Percentiles rank a stretch among this genome's conserved stretches.
phyloP scores from a whole-genome alignment of 2,329 filamentous ascomycete species.

The Aspergillus quadricinctus region DNA sequence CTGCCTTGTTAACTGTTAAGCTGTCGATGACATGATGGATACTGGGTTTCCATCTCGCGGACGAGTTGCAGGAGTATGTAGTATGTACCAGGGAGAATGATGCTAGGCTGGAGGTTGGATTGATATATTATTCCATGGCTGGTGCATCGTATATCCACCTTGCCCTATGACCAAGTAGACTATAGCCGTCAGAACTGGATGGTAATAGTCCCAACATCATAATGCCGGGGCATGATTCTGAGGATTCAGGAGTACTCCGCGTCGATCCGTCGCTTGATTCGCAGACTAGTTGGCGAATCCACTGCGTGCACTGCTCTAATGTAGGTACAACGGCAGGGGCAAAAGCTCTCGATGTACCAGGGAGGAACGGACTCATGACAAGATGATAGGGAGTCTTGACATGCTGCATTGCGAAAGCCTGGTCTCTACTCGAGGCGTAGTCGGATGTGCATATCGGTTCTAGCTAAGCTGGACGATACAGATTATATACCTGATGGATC shows the following conservation, averaged over 20 bases:
- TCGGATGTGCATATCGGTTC: not conserved
- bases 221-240: no score
- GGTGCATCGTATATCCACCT: not conserved
- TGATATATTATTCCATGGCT: not conserved
- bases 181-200: no score
- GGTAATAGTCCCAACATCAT: no score
- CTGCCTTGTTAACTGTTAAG: not conserved
- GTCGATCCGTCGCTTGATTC: not conserved
- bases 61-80: not conserved
- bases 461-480: not conserved
- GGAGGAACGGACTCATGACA: not conserved
- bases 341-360: no score
- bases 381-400: not conserved
- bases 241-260: no score
- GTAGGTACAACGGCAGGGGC: not conserved
- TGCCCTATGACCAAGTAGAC: no score
- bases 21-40: not conserved
- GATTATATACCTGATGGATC: no score
- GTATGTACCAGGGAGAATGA: not conserved
- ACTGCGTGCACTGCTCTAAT: not conserved
- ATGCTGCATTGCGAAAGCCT: not conserved
- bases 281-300: no score
- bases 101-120: not conserved
- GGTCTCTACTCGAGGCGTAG: no score
- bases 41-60: not conserved